Base-by-base conservation (phyloP, 192 early-diverging fungal species). In the Umbelopsis sp. region DNA sequence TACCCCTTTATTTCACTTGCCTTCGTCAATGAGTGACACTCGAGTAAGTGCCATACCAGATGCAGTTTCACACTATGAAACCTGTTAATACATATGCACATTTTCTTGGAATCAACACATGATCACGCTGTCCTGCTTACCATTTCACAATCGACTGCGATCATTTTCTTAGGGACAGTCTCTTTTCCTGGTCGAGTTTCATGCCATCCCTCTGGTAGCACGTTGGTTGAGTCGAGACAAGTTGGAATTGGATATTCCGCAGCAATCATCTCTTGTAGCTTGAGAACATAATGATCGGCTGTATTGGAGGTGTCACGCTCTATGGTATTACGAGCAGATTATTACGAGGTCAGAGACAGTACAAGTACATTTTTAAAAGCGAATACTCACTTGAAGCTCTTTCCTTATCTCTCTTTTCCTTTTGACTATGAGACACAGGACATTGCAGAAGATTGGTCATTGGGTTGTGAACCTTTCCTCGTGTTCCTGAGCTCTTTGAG, bases 61-160 rank as follows among this genome's bases (percentile, higher is more conserved):
- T 20, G 72, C 62, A 41, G 67, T 68, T 34, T 62, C 56, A 20
- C 34, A 50, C 44, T 6, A 4, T 50, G 3, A 14, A 43, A 71
- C 41, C 2, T n/a, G 24, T 52, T 45, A 4, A 3, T 29, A 31
- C 1, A 31, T n/a, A 21, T 43, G 4, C 7, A 9, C 41, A 14
- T 43, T 12, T 22, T 8, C n/a, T 32, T 25, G 2, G 67, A 0
- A 31, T 16, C 0, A 25, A 34, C 6, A 6, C 24, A 45, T n/a
- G 12, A 11, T 43, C 34, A 14, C 24, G 54, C 9, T 24, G 16
- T 38, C 21, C 20, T 43, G 29, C 69, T 47, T 74, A 87, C 83
- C 86, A 89, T 89, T 73, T 89, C 87, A 82, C 87, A 89, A 82
- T 89, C 87, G 31, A 89, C 73, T 44, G 84, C 84, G 25, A 87